These are phyloP conservation scores for Amanita phalloides DNA, from an alignment of 768 basidiomycete genomes.

Conservation along the genomic window DNA sequence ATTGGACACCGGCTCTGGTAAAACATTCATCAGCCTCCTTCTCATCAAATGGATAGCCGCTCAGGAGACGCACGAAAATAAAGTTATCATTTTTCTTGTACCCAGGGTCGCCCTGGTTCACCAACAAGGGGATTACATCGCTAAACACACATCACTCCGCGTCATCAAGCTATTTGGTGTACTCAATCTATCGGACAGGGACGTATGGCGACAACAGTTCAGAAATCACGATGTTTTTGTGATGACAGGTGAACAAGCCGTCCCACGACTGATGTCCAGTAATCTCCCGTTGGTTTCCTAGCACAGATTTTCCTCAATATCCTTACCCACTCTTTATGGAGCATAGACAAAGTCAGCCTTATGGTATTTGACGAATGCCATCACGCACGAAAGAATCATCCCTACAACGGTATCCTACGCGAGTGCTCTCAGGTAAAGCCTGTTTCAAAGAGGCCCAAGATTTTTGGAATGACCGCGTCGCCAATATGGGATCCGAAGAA, in stretches of 20 bases:
- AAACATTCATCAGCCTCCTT: conserved; percentile 65
- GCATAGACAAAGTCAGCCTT: conserved; percentile 55
- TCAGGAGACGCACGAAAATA: conserved; percentile 36
- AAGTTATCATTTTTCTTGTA: conserved; percentile 70
- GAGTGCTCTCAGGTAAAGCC: conserved; percentile 44
- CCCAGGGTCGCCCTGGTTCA: conserved; percentile 80
- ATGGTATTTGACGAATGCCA: conserved; percentile 79
- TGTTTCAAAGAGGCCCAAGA: conserved; percentile 46
- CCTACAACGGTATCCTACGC: conserved; percentile 70
- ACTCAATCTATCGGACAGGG: conserved; percentile 54
- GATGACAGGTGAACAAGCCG: conserved; percentile 55
- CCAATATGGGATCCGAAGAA: conserved; percentile 77
- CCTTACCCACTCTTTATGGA: conserved; percentile 75
- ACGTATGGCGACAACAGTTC: conserved; percentile 56
- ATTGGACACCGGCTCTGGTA: conserved; percentile 68
- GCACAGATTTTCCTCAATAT: conserved; percentile 79
- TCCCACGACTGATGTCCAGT: not conserved
- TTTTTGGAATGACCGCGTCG: conserved; percentile 93
- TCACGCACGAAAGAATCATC: conserved; percentile 64
- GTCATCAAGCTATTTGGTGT: conserved; percentile 64
- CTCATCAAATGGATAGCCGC: conserved; percentile 68
- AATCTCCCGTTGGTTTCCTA: conserved; percentile 15
- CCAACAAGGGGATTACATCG: conserved; percentile 66
- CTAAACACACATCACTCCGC: conserved; percentile 51
- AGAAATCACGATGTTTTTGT: conserved; percentile 65